Evolutionary conservation across 306 rosid genomes (phyloP).

Genomic region (Casuarina glauca): DNA sequence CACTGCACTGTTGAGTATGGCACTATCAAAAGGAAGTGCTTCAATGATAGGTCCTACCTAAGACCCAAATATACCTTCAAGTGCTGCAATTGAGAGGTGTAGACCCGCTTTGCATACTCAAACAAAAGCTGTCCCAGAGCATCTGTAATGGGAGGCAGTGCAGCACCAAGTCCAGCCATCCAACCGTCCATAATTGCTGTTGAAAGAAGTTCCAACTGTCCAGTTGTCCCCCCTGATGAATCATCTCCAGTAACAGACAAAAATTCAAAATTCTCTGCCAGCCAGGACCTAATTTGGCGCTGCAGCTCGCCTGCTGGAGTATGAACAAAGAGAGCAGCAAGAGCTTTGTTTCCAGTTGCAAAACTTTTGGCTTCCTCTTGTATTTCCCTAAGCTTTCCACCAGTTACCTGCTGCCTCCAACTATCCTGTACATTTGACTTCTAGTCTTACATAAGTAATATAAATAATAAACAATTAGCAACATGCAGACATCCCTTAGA

Average conservation of each 20-base stretch:
- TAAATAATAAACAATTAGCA: constrained; percentile 27
- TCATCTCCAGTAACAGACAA: constrained; percentile 76
- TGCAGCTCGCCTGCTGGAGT: constrained; percentile 99
- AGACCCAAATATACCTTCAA: constrained; percentile 61
- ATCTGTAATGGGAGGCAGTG: constrained; percentile 86
- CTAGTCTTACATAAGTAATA: constrained; percentile 15
- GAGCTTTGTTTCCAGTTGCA: constrained; percentile 85
- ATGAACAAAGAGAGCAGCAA: constrained; percentile 97
- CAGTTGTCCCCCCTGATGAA: constrained; percentile 75
- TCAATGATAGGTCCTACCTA: constrained; percentile 3
- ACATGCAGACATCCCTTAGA: background rate
- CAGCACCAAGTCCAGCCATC: constrained; percentile 99
- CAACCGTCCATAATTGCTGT: constrained; percentile 99
- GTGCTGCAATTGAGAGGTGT: constrained; percentile 91
- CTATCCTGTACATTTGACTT: constrained; percentile 56
- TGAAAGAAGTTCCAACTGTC: constrained; percentile 98
- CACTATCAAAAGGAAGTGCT: background rate
- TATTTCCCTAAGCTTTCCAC: constrained; percentile 94
- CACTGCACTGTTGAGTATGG: background rate
- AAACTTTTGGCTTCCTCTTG: constrained; percentile 89
- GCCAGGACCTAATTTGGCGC: constrained; percentile 98
- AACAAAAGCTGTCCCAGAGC: constrained; percentile 95
- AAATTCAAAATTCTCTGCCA: constrained; percentile 84
- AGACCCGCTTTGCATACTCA: constrained; percentile 87
- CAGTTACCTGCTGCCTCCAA: constrained; percentile 92